Conservation (phyloP, 805 yeast species). For the Wickerhamomyces mucosus region DNA sequence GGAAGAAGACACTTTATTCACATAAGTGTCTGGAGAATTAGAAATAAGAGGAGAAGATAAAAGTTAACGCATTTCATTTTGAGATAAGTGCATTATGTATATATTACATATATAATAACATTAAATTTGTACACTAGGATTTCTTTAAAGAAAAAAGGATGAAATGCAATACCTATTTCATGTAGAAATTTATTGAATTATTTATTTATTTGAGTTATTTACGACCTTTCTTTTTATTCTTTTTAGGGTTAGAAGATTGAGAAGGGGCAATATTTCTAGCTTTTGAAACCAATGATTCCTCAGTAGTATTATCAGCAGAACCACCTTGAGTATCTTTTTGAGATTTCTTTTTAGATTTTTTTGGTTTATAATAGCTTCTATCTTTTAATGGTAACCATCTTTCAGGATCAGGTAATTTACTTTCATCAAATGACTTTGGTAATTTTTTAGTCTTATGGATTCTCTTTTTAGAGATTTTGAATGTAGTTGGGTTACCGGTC, state of each 20-base stretch:
- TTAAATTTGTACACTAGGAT: no score
- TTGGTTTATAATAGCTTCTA: slow-evolving; percentile 74
- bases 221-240: slow-evolving; percentile 19
- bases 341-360: slow-evolving; percentile 39
- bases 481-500: slow-evolving; percentile 3
- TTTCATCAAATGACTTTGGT: slow-evolving; percentile 33
- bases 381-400: slow-evolving; percentile 91
- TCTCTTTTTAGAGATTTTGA: slow-evolving; percentile 21
- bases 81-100: no score
- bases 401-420: slow-evolving; percentile 46
- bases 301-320: slow-evolving; percentile 39
- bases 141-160: no score
- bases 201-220: no score
- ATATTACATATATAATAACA: no score
- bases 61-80: no score
- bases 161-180: no score
- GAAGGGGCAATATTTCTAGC: slow-evolving; percentile 3
- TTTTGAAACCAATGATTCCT: slow-evolving; percentile 20
- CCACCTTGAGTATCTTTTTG: slow-evolving; percentile 46
- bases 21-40: no score
- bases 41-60: no score
- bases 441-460: slow-evolving; percentile 24
- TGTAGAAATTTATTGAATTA: no score
- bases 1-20: slow-evolving; percentile 93
- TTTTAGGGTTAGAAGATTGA: slow-evolving; percentile 6